Base-by-base conservation (phyloP, 208 protist genomes). In the Phytomonas francai region DNA sequence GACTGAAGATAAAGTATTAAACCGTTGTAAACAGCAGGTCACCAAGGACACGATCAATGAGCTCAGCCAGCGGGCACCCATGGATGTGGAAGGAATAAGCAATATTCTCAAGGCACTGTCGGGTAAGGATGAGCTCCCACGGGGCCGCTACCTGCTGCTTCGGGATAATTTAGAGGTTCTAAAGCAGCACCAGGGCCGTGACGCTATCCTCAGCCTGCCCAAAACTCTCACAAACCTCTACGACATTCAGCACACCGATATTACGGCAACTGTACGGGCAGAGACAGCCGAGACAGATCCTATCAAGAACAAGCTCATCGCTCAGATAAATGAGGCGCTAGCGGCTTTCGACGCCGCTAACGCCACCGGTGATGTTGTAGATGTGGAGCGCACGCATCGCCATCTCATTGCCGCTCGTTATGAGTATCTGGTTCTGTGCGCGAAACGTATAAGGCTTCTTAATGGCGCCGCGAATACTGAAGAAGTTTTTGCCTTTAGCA, bases 381-480 rank as follows among this genome's bases (percentile, higher is more conserved):
- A 89, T 49, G 72, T 91, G 49, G 85, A 93, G 76, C 80, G 81
- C 4, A 74, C 83, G 0, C 88, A 93, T 65, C 82, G 85, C 29
- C 78, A 87, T 62, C 78, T 91, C 19, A 93, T 93, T 67, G 79
- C 84, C 25, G 88, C 83, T 8, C 81, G 80, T 63, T 93, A 93
- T 71, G 88, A 93, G 67, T 74, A 79, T 59, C 67, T 85, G 28
- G 80, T 82, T 29, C 74, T 81, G 42, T 77, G 72, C 72, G 84
- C 81, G 29, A 80, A 85, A 68, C 79, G 76, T 34, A 69, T 93
- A 57, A 70, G 78, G 33, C 72, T 77, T 32, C 69, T 93, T 45
- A 67, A 66, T 16, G 63, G 59, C 19, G 70, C 68, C 22, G 72
- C 74, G 56, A 66, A 83, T 57, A 70, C 77, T 36, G 72, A 80